phyloP scores from a whole-genome alignment of 1,284 basidiomycete genomes.

The Fomitopsis betulina region DNA sequence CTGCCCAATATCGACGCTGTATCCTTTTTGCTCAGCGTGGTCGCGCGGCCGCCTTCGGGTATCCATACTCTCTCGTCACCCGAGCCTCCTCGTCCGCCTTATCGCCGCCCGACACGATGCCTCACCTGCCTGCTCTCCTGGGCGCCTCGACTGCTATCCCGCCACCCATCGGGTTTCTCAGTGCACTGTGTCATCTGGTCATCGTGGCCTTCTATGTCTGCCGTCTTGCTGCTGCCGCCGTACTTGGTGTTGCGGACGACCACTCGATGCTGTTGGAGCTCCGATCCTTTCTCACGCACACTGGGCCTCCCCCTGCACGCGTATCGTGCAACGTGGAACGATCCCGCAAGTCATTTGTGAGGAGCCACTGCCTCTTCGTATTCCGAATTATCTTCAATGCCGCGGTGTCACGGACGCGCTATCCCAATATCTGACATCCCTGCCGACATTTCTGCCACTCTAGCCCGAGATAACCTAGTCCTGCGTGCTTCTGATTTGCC shows the following conservation, averaged over 20 bases:
- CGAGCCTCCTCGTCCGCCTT: neutral
- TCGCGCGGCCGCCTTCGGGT: neutral
- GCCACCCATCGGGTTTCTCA: neutral
- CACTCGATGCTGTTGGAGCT: neutral
- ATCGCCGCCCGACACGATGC: neutral
- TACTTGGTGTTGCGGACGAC: neutral
- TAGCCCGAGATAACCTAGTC: neutral
- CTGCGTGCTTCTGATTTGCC: neutral
- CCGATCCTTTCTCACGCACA: neutral
- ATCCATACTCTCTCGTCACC: neutral
- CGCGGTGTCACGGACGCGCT: neutral
- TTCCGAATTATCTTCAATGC: conserved; percentile 1
- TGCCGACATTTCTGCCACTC: neutral
- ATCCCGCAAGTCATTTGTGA: neutral
- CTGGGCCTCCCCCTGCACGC: neutral
- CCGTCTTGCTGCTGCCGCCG: neutral
- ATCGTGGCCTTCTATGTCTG: neutral
- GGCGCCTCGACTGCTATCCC: neutral
- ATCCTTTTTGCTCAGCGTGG: neutral
- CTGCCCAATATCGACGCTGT: neutral
- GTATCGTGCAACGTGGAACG: neutral
- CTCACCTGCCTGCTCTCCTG: neutral
- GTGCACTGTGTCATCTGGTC: neutral
- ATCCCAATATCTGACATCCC: neutral
- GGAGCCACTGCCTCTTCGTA: neutral